Conservation (phyloP, 176 grass and related monocot genomes). For the Alopecurus myosuroides region DNA sequence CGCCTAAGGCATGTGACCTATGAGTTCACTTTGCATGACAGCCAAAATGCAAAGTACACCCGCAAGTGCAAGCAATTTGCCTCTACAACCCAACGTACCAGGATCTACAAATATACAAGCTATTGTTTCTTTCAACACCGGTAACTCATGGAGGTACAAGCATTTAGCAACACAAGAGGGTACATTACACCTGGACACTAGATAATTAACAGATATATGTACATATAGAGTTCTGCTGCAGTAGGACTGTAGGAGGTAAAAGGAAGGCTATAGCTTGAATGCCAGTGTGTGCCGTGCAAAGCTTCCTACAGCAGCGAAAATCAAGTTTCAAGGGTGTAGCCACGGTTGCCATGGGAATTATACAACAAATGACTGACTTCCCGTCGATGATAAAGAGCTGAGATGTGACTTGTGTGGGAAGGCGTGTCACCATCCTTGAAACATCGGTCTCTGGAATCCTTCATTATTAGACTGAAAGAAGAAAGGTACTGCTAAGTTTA, state of each 20-base stretch:
- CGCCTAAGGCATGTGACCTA: no score
- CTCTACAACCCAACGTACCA: background rate
- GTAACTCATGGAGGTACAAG: background rate
- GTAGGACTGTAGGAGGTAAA: background rate
- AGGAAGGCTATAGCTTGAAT: slow-evolving; percentile 8
- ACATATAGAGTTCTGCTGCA: background rate
- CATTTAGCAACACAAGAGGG: background rate
- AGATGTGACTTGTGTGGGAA: background rate
- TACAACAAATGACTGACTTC: background rate
- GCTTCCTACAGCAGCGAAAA: slow-evolving; percentile 6
- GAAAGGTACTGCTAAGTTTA: background rate
- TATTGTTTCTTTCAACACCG: background rate
- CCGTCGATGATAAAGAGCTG: background rate
- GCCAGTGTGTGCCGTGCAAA: background rate
- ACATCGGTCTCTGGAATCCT: background rate
- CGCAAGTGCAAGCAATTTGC: background rate
- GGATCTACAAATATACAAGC: background rate
- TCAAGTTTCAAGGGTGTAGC: background rate
- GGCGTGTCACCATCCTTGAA: background rate
- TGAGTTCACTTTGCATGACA: background rate
- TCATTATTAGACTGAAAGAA: slow-evolving; percentile 34
- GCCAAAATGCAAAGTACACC: background rate
- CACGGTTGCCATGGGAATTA: slow-evolving; percentile 17
- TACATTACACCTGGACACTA: background rate
- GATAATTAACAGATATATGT: slow-evolving; percentile 55